A percentile compares a stretch with the other conserved stretches of the same genome.
Conservation (phyloP, 1,284 basidiomycete genomes). For the Erythrobasidium hasegawianum region DNA sequence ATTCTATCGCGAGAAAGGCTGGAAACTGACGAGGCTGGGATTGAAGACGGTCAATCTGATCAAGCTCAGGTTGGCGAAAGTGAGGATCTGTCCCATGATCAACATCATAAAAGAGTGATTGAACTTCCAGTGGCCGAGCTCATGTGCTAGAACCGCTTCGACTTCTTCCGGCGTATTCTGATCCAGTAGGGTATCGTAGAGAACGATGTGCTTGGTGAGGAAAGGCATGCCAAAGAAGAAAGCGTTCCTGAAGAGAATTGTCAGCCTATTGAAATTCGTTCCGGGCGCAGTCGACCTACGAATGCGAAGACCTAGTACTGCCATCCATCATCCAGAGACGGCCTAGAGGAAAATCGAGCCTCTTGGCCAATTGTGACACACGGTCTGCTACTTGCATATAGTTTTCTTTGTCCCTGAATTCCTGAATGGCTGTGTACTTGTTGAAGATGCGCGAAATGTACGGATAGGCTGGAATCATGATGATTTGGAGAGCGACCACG, state of each 20-base stretch:
- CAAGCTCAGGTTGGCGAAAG: conserved; percentile 76
- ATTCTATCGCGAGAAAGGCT: too few relatives aligned
- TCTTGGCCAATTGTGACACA: conserved; percentile 68
- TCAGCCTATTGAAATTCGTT: too few relatives aligned
- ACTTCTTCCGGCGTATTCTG: conserved; percentile 82
- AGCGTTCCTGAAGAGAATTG: conserved; percentile 35
- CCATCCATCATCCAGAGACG: conserved; percentile 98
- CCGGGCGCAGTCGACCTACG: conserved; percentile 63
- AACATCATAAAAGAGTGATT: conserved; percentile 83
- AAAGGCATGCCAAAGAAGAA: conserved; percentile 84
- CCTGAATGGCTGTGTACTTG: conserved; percentile 75
- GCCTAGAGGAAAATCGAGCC: conserved; percentile 80
- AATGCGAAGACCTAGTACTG: conserved; percentile 87
- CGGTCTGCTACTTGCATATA: conserved; percentile 68
- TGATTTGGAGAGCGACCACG: conserved; percentile 63
- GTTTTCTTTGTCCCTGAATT: conserved; percentile 47
- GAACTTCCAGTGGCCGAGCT: conserved; percentile 92
- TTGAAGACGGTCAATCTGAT: conserved; percentile 92
- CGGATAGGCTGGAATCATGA: conserved; percentile 48
- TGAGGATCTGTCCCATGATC: conserved; percentile 76
- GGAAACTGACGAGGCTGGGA: conserved; percentile 67
- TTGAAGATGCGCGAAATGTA: conserved; percentile 95
- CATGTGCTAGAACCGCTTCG: conserved; percentile 81
- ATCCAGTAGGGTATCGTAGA: conserved; percentile 94
- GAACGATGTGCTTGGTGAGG: conserved; percentile 85